Conservation (phyloP, 2,329 filamentous ascomycete species). For the Monosporascus sp. region DNA sequence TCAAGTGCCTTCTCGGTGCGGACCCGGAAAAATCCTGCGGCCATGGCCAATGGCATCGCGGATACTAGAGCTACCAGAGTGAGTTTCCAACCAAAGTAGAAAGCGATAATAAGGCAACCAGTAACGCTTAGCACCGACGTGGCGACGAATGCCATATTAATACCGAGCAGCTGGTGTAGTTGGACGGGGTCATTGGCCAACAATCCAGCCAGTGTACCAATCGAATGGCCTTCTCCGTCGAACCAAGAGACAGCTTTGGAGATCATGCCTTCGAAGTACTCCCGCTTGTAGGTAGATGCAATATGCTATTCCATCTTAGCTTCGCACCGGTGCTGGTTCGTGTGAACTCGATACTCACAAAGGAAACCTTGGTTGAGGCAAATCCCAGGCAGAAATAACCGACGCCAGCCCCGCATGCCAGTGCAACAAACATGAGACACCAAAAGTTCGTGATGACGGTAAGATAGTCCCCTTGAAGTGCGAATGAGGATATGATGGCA, state of each 20-base stretch:
- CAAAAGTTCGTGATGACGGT: constrained; percentile 45
- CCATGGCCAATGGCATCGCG: constrained; percentile 45
- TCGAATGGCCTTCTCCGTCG: constrained; percentile 52
- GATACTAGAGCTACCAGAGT: constrained; percentile 61
- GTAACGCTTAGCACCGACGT: constrained; percentile 61
- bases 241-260: constrained; percentile 56
- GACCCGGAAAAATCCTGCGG: constrained; percentile 35
- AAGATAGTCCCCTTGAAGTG: constrained; percentile 18
- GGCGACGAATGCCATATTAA: constrained; percentile 57
- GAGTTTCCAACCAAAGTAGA: constrained; percentile 72
- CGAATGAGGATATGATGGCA: constrained; percentile 38
- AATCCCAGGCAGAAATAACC: constrained; percentile 48
- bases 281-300: constrained; percentile 49
- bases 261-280: constrained; percentile 56
- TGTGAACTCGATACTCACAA: constrained; percentile 18
- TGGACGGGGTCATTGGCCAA: constrained; percentile 51
- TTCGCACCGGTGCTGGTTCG: not conserved
- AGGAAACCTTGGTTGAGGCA: constrained; percentile 41
- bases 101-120: constrained; percentile 61
- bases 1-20: constrained; percentile 25
- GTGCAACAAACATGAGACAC: constrained; percentile 59
- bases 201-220: constrained; percentile 53
- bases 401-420: constrained; percentile 47
- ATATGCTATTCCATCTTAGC: constrained; percentile 29
- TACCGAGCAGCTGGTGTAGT: constrained; percentile 56